Evolutionary conservation across 441 rosid species (phyloP).

Genomic region (Erodium texanum): DNA sequence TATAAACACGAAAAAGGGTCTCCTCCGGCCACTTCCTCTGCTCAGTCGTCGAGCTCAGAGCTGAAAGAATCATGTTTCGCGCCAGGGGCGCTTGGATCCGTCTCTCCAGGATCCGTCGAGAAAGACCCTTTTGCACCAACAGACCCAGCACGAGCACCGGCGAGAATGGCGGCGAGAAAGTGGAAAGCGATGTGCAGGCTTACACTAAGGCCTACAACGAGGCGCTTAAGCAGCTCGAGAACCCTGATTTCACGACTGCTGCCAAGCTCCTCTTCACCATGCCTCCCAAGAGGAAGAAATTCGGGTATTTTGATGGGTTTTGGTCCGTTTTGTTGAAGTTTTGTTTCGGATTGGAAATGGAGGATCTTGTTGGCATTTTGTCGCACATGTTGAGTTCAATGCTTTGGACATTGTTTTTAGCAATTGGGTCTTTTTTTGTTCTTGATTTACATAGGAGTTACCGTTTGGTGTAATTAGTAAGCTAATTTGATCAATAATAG

Average conservation of each 20-base stretch:
- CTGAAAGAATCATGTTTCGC: slow-evolving; percentile 30
- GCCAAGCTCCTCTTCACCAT: slow-evolving; percentile 55
- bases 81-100: slow-evolving; percentile 28
- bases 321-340: slow-evolving; percentile 1
- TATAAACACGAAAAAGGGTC: too few species aligned
- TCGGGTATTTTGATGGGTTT: slow-evolving; percentile 41
- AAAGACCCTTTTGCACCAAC: slow-evolving; percentile 25
- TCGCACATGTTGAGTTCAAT: neutral
- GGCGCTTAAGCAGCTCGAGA: slow-evolving; percentile 48
- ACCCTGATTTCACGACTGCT: slow-evolving; percentile 61
- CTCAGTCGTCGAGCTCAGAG: neutral
- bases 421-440: neutral
- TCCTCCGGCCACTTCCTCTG: too few species aligned
- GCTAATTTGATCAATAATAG: too few species aligned
- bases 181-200: slow-evolving; percentile 26
- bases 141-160: slow-evolving; percentile 18
- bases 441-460: too few species aligned
- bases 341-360: neutral
- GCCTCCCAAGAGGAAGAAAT: slow-evolving; percentile 46
- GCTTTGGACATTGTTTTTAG: neutral
- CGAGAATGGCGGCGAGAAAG: slow-evolving; percentile 19
- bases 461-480: too few species aligned
- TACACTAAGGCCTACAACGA: slow-evolving; percentile 31
- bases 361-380: slow-evolving; percentile 14
- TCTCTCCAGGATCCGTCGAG: slow-evolving; percentile 18